Base-by-base conservation (phyloP, 306 rosid species). In the Pyrus communis region DNA sequence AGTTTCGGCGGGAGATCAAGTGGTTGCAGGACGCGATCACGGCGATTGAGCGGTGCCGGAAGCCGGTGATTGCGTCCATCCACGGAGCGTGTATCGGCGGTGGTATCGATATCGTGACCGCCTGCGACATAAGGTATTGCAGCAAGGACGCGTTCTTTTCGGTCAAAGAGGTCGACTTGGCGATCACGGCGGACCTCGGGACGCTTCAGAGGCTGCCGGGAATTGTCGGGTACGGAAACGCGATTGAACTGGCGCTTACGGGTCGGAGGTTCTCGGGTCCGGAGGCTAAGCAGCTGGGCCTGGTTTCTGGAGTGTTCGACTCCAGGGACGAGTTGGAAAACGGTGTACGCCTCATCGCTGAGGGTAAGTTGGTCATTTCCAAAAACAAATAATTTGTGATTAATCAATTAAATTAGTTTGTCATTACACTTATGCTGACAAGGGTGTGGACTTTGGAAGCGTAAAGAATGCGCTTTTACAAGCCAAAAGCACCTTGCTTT, bases 51-150 rank as follows among this genome's bases (percentile, higher is more conserved):
- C 88, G 83, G 70, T 94, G 98, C 86, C 89, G 97, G 78, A 91
- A 94, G 61, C 95, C 97, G 5, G 95, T 94, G 72, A 89, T 90
- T 51, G 96, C 91, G 0, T 77, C 90, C n/a, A 70, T 94, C 61
- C 88, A 86, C 5, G 97, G 98, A 8, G 98, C 86, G 4, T 90
- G 98, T 58, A 86, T 94, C 40, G 97, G 98, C 11, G 96, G 95
- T 21, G 97, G 85, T 7, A 60, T 94, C 12, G 98, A 94, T 68
- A 80, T 94, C 19, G 31, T 87, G 14, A 88, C 97, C 13, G 96
- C 96, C 59, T 94, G 97, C 77, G 98, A 94, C 73, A 45, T 94
- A 45, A 89, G 98, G 86, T 83, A 69, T 27, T 94, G 96, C 65
- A 83, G 87, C 27, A 75, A 75, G 68, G 95, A 92, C 11, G 98